A percentile compares a stretch with the other conserved stretches of the same genome.
Conservation (phyloP, 2,329 filamentous ascomycete genomes). For the Diplodia corticola region DNA sequence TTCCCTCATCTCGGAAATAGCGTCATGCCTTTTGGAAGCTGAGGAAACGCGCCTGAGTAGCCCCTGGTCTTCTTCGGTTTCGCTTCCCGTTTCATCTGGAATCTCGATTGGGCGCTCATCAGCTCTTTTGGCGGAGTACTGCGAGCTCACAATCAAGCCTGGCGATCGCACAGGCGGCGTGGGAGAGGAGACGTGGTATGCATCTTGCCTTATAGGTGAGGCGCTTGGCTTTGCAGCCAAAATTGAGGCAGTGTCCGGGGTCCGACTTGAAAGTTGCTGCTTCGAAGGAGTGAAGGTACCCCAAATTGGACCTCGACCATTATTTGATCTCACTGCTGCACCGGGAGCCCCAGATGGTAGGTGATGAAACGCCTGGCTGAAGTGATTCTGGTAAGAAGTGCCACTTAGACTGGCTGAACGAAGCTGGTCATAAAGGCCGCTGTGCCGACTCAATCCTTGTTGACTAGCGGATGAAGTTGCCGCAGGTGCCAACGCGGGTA, state of each 20-base stretch:
- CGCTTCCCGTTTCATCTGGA: not conserved
- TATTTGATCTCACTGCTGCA: not conserved
- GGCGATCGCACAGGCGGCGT: not conserved
- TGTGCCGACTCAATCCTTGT: not conserved
- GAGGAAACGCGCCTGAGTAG: not conserved
- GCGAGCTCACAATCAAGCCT: not conserved
- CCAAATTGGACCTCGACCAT: not conserved
- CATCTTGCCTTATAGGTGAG: not conserved
- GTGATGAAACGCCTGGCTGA: not conserved
- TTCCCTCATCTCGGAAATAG: too few relatives aligned
- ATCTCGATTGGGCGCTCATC: not conserved
- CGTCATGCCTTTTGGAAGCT: not conserved
- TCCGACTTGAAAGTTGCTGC: not conserved
- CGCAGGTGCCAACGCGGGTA: not conserved
- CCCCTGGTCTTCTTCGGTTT: constrained; percentile 2
- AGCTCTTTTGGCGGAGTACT: not conserved
- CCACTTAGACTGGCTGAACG: too few relatives aligned
- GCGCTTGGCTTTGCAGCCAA: not conserved
- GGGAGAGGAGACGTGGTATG: not conserved
- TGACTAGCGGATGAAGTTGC: not conserved
- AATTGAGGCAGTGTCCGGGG: not conserved
- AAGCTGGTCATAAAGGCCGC: not conserved
- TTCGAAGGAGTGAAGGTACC: constrained; percentile 3
- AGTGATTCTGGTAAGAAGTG: not conserved
- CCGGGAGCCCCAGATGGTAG: not conserved